Evolutionary conservation across 208 protist genomes (phyloP).

Genomic region (Leishmania braziliensis): DNA sequence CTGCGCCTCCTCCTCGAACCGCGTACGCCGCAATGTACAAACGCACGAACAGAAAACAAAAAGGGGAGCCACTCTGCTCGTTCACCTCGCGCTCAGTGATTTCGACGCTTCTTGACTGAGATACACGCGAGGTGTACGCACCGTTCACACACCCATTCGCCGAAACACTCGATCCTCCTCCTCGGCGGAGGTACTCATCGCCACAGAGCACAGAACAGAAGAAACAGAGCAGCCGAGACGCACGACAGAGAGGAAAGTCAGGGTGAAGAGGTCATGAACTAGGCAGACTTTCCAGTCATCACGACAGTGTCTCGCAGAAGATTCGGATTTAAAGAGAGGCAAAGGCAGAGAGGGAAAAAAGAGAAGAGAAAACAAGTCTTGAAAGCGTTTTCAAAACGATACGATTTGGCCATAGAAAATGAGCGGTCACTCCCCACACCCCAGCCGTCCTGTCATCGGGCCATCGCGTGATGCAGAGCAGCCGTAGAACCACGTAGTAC

Average conservation of each 20-base stretch:
- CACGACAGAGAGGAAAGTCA: neutral
- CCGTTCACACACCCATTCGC: neutral
- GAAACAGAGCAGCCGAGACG: neutral
- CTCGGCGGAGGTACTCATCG: neutral
- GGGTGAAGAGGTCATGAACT: neutral
- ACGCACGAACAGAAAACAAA: too few relatives aligned
- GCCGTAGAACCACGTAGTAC: neutral
- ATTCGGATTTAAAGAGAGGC: neutral
- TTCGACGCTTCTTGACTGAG: neutral
- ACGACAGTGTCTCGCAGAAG: neutral
- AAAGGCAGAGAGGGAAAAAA: too few relatives aligned
- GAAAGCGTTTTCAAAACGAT: neutral
- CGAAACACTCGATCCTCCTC: neutral
- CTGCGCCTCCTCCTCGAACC: neutral
- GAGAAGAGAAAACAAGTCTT: neutral
- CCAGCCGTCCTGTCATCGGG: neutral
- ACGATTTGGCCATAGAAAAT: too few relatives aligned
- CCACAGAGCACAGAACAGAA: neutral
- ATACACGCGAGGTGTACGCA: neutral
- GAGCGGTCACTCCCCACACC: neutral
- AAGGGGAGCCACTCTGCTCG: neutral
- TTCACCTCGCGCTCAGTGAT: neutral
- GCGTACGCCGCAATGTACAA: neutral
- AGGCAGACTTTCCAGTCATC: neutral
- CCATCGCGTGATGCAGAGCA: neutral